Evolutionary conservation across 345 rosid species (phyloP).

Genomic region (Arabidopsis arenosa): DNA sequence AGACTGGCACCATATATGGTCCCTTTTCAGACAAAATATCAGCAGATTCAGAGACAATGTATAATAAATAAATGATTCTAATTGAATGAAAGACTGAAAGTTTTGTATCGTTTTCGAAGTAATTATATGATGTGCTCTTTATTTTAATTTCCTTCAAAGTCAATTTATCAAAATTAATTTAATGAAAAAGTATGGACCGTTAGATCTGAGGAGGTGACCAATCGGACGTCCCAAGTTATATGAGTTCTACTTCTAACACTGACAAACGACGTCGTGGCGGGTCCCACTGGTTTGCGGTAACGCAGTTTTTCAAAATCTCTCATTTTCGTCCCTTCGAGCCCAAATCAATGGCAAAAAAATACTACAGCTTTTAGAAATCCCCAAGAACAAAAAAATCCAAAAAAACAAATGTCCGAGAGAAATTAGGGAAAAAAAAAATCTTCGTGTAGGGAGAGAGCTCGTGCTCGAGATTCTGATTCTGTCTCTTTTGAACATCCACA

Average conservation of each 20-base stretch:
- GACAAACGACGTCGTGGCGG: slow-evolving; percentile 43
- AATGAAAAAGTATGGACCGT: neutral
- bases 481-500: slow-evolving; percentile 34
- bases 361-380: neutral
- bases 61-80: no score
- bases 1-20: slow-evolving; percentile 73
- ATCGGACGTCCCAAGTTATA: slow-evolving; percentile 32
- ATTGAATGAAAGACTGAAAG: neutral
- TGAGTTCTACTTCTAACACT: neutral
- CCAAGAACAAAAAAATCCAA: neutral
- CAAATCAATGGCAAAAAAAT: slow-evolving; percentile 37
- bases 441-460: slow-evolving; percentile 16
- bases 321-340: slow-evolving; percentile 41
- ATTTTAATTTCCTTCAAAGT: neutral
- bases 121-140: neutral
- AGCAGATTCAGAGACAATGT: neutral
- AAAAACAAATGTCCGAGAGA: neutral
- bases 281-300: slow-evolving; percentile 35
- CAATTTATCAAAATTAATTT: slow-evolving; percentile 12
- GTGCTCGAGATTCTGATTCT: slow-evolving; percentile 25
- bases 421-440: neutral
- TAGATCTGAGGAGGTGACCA: slow-evolving; percentile 24
- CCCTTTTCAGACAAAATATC: slow-evolving; percentile 37
- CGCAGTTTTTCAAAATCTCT: slow-evolving; percentile 30
- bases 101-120: neutral